A percentile compares a stretch with the other conserved stretches of the same genome.
These are phyloP conservation scores for Comarum palustre DNA, from an alignment of 306 rosid genomes.

Conservation along the genomic window DNA sequence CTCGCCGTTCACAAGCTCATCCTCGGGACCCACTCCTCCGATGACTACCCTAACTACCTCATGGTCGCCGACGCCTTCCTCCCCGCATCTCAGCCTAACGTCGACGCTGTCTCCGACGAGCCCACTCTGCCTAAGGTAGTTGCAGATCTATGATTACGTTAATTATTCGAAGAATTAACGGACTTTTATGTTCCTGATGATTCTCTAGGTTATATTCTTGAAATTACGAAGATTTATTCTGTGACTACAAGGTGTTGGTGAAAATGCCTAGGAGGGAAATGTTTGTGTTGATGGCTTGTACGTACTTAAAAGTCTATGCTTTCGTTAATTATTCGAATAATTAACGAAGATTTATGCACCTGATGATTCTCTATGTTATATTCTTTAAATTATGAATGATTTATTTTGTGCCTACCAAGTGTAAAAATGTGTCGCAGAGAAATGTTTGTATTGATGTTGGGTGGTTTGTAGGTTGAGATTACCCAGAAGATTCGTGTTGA, in stretches of 20 bases:
- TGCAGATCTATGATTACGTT: background rate
- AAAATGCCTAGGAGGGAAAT: constrained; percentile 21
- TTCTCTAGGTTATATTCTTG: background rate
- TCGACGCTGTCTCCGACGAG: constrained; percentile 24
- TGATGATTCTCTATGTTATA: too few species aligned
- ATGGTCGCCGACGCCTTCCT: constrained; percentile 67
- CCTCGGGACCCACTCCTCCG: constrained; percentile 79
- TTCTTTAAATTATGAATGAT: too few species aligned
- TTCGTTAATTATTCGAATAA: too few species aligned
- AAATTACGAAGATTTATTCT: background rate
- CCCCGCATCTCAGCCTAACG: constrained; percentile 43
- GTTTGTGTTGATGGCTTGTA: constrained; percentile 24
- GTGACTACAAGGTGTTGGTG: constrained; percentile 29
- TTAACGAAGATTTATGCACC: too few species aligned
- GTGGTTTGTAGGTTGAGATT: constrained; percentile 53
- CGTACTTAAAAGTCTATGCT: constrained; percentile 19
- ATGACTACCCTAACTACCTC: constrained; percentile 61
- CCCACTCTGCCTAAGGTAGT: constrained; percentile 59
- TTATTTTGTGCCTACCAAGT: constrained; percentile 22
- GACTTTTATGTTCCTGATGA: background rate
- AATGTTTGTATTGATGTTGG: background rate
- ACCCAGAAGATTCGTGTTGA: constrained; percentile 59
- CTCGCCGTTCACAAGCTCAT: constrained; percentile 62
- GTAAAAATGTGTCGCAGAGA: constrained; percentile 30
- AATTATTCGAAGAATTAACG: background rate